Conservation (phyloP, 202 grass and related monocot species). For the Setaria viridis region DNA sequence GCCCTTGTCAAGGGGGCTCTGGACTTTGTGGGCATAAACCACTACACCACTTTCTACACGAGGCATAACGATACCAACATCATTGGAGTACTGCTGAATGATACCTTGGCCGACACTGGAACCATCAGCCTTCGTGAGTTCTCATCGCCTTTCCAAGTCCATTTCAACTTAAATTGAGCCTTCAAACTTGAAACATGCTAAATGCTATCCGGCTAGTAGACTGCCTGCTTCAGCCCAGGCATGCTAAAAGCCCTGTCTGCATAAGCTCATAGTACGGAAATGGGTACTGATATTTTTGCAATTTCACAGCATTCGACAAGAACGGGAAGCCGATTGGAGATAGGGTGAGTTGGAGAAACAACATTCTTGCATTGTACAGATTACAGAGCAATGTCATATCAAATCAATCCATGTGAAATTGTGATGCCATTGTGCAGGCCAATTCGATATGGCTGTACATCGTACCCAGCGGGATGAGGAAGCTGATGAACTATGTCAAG, state of each 20-base stretch:
- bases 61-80: slow-evolving; percentile 65
- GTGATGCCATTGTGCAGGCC: slow-evolving; percentile 46
- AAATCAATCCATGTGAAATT: not conserved
- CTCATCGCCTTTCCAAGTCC: not conserved
- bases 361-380: slow-evolving; percentile 4
- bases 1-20: slow-evolving; percentile 75
- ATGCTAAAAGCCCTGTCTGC: not conserved
- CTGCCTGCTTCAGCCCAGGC: not conserved
- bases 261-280: not conserved
- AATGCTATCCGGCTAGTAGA: not conserved
- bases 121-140: slow-evolving; percentile 82
- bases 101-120: slow-evolving; percentile 80
- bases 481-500: slow-evolving; percentile 95
- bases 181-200: not conserved
- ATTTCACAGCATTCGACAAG: slow-evolving; percentile 72
- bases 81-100: slow-evolving; percentile 56
- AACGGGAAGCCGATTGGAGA: slow-evolving; percentile 71
- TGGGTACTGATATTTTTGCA: not conserved
- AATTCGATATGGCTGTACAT: slow-evolving; percentile 95
- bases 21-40: slow-evolving; percentile 96
- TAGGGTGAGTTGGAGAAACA: slow-evolving; percentile 48
- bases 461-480: slow-evolving; percentile 83
- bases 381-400: not conserved
- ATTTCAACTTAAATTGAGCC: not conserved
- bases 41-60: slow-evolving; percentile 91